Evolutionary conservation across 257 asterid species (phyloP).

Genomic region (Ophiorrhiza pumila): DNA sequence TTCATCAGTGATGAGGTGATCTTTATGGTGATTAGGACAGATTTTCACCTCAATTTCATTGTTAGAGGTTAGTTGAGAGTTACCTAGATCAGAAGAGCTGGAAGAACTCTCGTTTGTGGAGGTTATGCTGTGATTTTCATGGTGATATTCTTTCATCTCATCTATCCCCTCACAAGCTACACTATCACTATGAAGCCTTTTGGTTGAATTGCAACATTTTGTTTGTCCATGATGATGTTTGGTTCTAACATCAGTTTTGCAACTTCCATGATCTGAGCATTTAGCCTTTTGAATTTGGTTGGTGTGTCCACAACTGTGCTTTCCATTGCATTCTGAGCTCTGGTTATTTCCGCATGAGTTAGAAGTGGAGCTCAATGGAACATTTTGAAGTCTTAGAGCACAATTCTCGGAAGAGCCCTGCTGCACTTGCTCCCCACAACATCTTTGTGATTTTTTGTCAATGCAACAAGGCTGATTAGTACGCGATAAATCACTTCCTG

Average conservation of each 20-base stretch:
- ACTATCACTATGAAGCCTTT: not conserved
- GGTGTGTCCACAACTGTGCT: constrained; percentile 11
- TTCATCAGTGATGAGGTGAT: constrained; percentile 1
- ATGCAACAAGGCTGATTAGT: not conserved
- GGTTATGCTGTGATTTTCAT: not conserved
- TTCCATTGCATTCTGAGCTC: constrained; percentile 13
- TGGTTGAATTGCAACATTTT: not conserved
- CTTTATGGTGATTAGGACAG: constrained; percentile 4
- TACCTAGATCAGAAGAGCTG: not conserved
- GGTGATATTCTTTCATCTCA: constrained; percentile 9
- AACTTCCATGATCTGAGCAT: constrained; percentile 9
- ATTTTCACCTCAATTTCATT: constrained; percentile 4
- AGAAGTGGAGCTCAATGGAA: constrained; percentile 4
- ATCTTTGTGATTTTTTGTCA: constrained; percentile 22
- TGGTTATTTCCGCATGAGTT: constrained; percentile 16
- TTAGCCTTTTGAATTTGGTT: constrained; percentile 11
- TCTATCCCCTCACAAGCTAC: constrained; percentile 12
- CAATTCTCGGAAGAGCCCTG: constrained; percentile 25
- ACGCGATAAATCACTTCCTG: not conserved
- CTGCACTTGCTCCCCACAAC: constrained; percentile 5
- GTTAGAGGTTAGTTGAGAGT: not conserved
- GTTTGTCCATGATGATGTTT: not conserved
- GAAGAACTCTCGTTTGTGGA: constrained; percentile 8
- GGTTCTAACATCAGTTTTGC: constrained; percentile 1
- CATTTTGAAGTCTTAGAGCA: constrained; percentile 6